Base-by-base conservation (phyloP, 306 rosid genomes). In the Herpetospermum pedunculosum region DNA sequence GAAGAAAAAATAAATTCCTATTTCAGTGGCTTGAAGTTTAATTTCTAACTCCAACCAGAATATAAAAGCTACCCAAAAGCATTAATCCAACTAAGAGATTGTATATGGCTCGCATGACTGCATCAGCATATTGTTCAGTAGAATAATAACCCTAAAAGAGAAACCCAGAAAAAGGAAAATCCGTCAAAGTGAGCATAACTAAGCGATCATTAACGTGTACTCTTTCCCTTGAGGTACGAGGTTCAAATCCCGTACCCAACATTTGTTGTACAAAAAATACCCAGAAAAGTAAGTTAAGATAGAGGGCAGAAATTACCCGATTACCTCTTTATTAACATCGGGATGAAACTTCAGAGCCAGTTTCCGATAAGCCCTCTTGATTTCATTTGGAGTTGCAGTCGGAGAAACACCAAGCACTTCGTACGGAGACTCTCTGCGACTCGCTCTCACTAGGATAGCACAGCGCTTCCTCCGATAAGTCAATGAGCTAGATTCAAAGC, bases 261-360 rank as follows among this genome's bases (percentile, higher is more conserved):
- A n/a, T n/a, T n/a, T n/a, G n/a, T n/a, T n/a, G n/a, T n/a, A n/a
- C n/a, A n/a, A n/a, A n/a, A n/a, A n/a, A n/a, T n/a, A n/a, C 4
- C 18, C 29, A 62, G n/a, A 21, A 44, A 70, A 62, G 14, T 11
- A 47, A 53, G 5, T 3, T 11, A 15, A 74, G 23, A 48, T 13
- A 21, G 19, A 70, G 62, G 19, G 15, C 30, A 16, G 32, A 81
- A 54, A 38, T 54, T 44, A 76, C 9, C 5, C 32, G 70, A 41
- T 59, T 80, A 90, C 99, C 99, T 91, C 86, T 82, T 91, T 94
- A 77, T 94, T 94, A 47, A 91, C 99, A 85, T 94, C 99, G 18
- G 99, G 98, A 43, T 94, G 99, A 80, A 77, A 89, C 90, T 88
- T 94, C 15, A 94, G 95, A 78, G 99, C 99, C 25, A 91, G 95